Evolutionary conservation across 2,329 filamentous ascomycete genomes (phyloP).

Genomic region (Nigrograna mackinnonii): DNA sequence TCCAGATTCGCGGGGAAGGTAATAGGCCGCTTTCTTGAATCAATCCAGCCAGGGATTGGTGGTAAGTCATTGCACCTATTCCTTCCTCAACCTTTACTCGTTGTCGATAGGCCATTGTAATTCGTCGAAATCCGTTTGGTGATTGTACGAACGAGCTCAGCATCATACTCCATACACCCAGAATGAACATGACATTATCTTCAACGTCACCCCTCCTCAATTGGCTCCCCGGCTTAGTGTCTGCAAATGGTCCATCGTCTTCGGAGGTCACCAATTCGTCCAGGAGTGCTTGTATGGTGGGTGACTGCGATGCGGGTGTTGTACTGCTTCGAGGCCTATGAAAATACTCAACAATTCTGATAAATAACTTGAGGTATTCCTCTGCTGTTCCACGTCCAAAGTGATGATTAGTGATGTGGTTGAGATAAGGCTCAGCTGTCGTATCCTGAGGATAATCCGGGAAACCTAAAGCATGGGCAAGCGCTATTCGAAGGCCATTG

Average conservation of each 20-base stretch:
- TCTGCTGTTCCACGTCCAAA: constrained; percentile 10
- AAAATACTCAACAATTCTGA: constrained; percentile 17
- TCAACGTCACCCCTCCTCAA: constrained; percentile 15
- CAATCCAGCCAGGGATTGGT: constrained; percentile 10
- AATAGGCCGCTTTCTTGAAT: constrained; percentile 13
- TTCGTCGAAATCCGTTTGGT: constrained; percentile 3
- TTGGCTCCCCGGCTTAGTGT: constrained; percentile 8
- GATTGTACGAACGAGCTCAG: constrained; percentile 16
- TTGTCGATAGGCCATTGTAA: constrained; percentile 2
- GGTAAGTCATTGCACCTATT: constrained; percentile 2
- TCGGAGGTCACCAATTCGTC: constrained; percentile 1
- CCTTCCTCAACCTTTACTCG: constrained; percentile 1
- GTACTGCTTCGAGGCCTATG: background rate
- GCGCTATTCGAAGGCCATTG: constrained; percentile 1
- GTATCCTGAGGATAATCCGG: constrained; percentile 2
- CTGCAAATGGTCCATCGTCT: constrained; percentile 6
- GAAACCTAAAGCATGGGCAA: constrained; percentile 8
- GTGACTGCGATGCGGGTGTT: too few species aligned
- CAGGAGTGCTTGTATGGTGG: constrained; percentile 4
- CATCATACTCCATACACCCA: constrained; percentile 20
- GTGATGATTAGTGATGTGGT: constrained; percentile 19
- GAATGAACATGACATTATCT: constrained; percentile 20
- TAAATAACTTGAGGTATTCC: constrained; percentile 13
- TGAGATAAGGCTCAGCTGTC: constrained; percentile 19
- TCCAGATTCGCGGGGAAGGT: constrained; percentile 1